phyloP scores from a whole-genome alignment of 805 yeast genomes.

The Cyberlindnera americana region DNA sequence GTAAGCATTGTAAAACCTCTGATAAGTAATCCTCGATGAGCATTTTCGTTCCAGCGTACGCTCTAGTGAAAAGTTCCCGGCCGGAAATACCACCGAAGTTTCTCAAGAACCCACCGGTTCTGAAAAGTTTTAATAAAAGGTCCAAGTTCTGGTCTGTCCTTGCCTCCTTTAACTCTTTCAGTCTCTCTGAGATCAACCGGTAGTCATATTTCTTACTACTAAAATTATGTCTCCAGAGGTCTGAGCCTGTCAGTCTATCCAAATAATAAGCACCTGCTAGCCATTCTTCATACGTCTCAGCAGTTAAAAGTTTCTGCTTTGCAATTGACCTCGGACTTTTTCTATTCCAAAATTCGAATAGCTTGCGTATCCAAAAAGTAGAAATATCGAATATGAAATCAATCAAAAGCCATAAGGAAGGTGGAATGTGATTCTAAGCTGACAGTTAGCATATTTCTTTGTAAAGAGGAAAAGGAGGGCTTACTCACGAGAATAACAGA shows the following conservation, averaged over 20 bases:
- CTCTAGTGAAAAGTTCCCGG: slow-evolving; percentile 70
- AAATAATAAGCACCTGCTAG: slow-evolving; percentile 46
- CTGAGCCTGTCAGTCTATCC: slow-evolving; percentile 50
- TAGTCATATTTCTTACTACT: slow-evolving; percentile 81
- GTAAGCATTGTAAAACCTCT: slow-evolving; percentile 69
- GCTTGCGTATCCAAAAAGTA: slow-evolving; percentile 38
- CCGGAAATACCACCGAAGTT: slow-evolving; percentile 91
- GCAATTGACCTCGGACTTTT: slow-evolving; percentile 46
- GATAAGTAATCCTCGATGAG: slow-evolving; percentile 82
- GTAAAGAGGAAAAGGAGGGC: background rate
- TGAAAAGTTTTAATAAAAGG: slow-evolving; percentile 57
- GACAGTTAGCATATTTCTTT: no score
- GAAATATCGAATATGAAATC: slow-evolving; percentile 40
- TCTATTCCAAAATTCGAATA: slow-evolving; percentile 23
- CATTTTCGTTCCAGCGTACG: slow-evolving; percentile 84
- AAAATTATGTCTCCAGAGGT: slow-evolving; percentile 78
- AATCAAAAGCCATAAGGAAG: slow-evolving; percentile 36
- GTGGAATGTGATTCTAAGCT: slow-evolving; percentile 38
- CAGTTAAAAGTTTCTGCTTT: slow-evolving; percentile 45
- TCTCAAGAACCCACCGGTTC: slow-evolving; percentile 76
- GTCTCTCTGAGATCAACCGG: slow-evolving; percentile 70
- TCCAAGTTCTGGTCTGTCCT: slow-evolving; percentile 51
- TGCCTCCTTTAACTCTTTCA: slow-evolving; percentile 59
- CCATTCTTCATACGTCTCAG: slow-evolving; percentile 70
- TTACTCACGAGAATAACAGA: slow-evolving; percentile 19